Base-by-base conservation (phyloP, 1,139 yeast genomes). In the Suhomyces wounanorum region DNA sequence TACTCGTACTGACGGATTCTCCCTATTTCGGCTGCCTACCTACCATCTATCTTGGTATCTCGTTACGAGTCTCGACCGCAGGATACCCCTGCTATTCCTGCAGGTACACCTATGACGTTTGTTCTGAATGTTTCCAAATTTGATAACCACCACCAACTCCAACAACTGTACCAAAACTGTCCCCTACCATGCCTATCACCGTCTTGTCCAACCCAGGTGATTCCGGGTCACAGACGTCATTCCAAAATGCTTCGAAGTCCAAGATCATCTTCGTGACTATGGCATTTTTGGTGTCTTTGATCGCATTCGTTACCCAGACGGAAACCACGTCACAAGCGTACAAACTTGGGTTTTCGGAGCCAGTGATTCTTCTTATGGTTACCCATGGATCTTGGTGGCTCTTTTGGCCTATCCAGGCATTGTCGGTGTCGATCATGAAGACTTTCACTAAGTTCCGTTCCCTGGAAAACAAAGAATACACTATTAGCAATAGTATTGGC, bases 361-460 rank as follows among this genome's bases (percentile, higher is more conserved):
- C 97, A 0, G 75, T 88, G 18, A 69, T 89, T 35, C 71, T 87
- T 52, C 68, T 89, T 46, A 73, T 81, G 52, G 70, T 88, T 8
- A 90, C 96, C 0, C 97, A 89, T 62, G 88, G 92, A 1, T 80
- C 87, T 14, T 89, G 96, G 96, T 75, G 84, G 78, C 49, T 79
- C 16, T 74, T 88, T 47, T 87, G 92, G 89, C 95, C 94, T 0
- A 45, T 79, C 9, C 96, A 89, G 64, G 78, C 84, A n/a, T n/a
- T 73, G 0, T 46, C 62, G 1, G 72, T 82, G n/a, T 77, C 83
- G 1, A n/a, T 66, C 0, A 70, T 66, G 63, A 77, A 82, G 55
- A 73, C 83, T 1, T 40, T 60, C n/a, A 59, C 60, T 44, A 75
- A 72, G 52, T 63, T 60, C 45, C 56, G 44, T 45, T 49, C 30